Percentiles rank a stretch among this genome's conserved stretches.
These are phyloP conservation scores for Fusarium avenaceum DNA, from an alignment of 2,329 filamentous ascomycete species.

Conservation along the genomic window DNA sequence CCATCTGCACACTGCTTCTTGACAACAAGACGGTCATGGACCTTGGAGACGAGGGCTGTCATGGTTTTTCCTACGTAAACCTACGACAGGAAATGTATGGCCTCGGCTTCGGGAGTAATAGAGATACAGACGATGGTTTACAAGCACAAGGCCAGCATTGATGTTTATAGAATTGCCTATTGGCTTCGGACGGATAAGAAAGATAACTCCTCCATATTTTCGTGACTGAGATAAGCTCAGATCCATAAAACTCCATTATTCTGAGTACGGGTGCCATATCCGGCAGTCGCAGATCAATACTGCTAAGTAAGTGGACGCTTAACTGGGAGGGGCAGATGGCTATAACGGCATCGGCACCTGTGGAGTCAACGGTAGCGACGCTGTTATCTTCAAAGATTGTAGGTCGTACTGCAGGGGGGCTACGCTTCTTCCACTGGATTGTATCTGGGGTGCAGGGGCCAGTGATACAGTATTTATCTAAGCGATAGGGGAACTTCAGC, in stretches of 20 bases:
- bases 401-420: no score
- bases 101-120: no score
- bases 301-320: no score
- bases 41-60: background rate
- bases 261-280: background rate
- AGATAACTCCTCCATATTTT: background rate
- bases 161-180: slow-evolving; percentile 5
- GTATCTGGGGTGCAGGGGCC: no score
- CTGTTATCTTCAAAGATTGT: no score
- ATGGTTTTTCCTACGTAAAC: background rate
- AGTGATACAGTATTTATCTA: no score
- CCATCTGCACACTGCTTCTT: slow-evolving; percentile 6
- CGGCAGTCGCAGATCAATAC: background rate
- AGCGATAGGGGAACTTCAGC: slow-evolving; percentile 8
- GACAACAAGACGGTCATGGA: slow-evolving; percentile 1
- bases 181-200: background rate
- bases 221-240: background rate
- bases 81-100: background rate
- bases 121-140: no score
- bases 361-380: no score
- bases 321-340: no score
- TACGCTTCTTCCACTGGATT: no score
- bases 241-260: background rate
- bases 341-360: no score
- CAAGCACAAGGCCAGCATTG: background rate